phyloP scores from a whole-genome alignment of 495 filamentous ascomycete species.

The Poronia punctata region DNA sequence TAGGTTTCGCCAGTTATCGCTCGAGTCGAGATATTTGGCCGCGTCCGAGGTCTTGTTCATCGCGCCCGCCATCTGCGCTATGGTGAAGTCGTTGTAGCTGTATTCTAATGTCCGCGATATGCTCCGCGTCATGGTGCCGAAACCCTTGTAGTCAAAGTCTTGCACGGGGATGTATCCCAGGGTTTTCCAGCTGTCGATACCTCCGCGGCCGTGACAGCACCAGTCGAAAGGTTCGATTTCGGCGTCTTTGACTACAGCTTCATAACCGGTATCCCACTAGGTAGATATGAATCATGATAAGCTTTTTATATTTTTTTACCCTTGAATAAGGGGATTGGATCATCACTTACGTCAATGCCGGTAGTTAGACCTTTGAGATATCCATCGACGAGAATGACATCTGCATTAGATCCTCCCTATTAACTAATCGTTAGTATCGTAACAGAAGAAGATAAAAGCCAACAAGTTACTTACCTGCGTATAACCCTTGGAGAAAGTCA shows the following conservation, averaged over 20 bases:
- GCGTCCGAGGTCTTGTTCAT: conserved; percentile 48
- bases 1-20: conserved; percentile 62
- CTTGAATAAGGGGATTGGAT: background rate
- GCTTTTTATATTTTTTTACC: background rate
- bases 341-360: conserved; percentile 47
- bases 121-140: conserved; percentile 62
- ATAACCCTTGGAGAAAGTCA: conserved; percentile 59
- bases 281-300: background rate
- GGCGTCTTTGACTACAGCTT: conserved; percentile 68
- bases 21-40: conserved; percentile 55
- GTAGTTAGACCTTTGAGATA: conserved; percentile 60
- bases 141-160: conserved; percentile 60
- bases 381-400: conserved; percentile 62
- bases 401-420: conserved; percentile 76
- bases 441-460: background rate
- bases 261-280: conserved; percentile 62
- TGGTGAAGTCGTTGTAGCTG: conserved; percentile 70
- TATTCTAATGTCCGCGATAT: conserved; percentile 71
- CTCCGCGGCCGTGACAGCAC: conserved; percentile 63
- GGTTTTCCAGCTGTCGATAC: conserved; percentile 59
- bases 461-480: conserved; percentile 47
- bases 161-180: conserved; percentile 63
- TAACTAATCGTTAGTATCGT: conserved; percentile 2
- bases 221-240: conserved; percentile 67
- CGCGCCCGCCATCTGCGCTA: conserved; percentile 53